These are phyloP conservation scores for Aspergillus aculeatus DNA, from an alignment of 2,329 filamentous ascomycete genomes.

Conservation along the genomic window DNA sequence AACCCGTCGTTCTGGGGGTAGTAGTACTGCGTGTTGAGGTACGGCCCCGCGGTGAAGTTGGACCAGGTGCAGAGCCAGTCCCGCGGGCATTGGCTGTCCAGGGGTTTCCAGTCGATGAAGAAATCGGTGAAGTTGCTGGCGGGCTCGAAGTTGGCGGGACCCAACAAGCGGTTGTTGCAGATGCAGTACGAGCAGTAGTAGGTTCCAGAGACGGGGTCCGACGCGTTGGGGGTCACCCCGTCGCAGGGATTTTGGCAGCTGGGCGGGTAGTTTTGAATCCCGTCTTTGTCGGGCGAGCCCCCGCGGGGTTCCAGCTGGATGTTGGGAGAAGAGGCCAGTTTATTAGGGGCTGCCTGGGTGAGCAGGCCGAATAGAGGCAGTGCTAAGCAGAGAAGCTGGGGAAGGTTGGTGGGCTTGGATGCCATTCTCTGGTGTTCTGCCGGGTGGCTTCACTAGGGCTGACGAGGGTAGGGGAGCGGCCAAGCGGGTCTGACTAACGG, in stretches of 20 bases:
- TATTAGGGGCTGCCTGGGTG: neutral
- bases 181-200: slow-evolving; percentile 1
- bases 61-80: slow-evolving; percentile 7
- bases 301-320: neutral
- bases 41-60: neutral
- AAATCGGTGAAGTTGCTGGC: neutral
- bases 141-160: neutral
- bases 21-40: neutral
- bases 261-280: neutral
- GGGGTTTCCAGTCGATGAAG: neutral
- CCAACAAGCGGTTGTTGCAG: neutral
- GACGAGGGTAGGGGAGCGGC: too few relatives aligned
- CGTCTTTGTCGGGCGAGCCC: neutral
- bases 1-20: neutral
- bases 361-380: neutral
- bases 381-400: neutral
- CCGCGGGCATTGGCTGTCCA: neutral
- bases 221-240: neutral
- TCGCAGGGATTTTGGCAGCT: neutral
- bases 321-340: neutral
- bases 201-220: neutral
- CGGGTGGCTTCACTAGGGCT: too few relatives aligned
- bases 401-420: neutral
- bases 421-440: too few relatives aligned
- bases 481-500: too few relatives aligned